phyloP scores from a whole-genome alignment of 768 basidiomycete species.

The Suillus hirtellus region DNA sequence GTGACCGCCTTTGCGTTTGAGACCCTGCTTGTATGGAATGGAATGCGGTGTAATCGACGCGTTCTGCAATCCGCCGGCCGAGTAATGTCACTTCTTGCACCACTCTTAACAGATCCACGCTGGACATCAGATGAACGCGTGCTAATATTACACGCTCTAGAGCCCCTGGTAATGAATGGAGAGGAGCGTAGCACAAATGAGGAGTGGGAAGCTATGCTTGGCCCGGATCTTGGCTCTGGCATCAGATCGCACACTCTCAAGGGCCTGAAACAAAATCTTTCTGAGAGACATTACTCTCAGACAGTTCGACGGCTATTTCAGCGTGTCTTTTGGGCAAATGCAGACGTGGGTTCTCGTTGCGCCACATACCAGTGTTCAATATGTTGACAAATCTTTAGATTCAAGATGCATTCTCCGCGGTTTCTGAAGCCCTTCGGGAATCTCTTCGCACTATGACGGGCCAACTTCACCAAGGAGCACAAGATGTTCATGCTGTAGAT shows the following conservation, averaged over 20 bases:
- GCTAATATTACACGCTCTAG: conserved; percentile 62
- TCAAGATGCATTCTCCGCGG: conserved; percentile 44
- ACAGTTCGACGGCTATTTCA: conserved; percentile 46
- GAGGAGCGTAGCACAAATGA: conserved; percentile 28
- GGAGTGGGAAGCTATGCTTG: conserved; percentile 49
- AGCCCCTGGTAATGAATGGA: conserved; percentile 55
- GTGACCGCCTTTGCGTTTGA: conserved; percentile 71
- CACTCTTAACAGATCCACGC: conserved; percentile 37
- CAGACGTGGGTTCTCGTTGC: conserved; percentile 53
- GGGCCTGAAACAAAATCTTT: conserved; percentile 26
- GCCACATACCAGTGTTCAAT: not conserved
- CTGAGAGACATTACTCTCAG: conserved; percentile 12
- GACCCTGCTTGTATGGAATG: conserved; percentile 62
- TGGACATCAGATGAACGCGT: conserved; percentile 69
- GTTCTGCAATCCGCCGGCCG: conserved; percentile 67
- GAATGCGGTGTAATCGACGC: conserved; percentile 56
- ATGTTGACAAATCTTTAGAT: conserved; percentile 39
- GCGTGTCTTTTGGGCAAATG: conserved; percentile 61
- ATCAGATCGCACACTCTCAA: conserved; percentile 59
- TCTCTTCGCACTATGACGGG: conserved; percentile 40
- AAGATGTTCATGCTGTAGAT: conserved; percentile 39
- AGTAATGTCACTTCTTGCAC: conserved; percentile 43
- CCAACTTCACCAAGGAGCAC: conserved; percentile 22
- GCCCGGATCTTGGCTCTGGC: conserved; percentile 51
- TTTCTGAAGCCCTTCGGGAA: conserved; percentile 38